Evolutionary conservation across 768 basidiomycete species (phyloP), one percentile per base, ranked within the genome.

Genomic region (Asterophora parasitica): DNA sequence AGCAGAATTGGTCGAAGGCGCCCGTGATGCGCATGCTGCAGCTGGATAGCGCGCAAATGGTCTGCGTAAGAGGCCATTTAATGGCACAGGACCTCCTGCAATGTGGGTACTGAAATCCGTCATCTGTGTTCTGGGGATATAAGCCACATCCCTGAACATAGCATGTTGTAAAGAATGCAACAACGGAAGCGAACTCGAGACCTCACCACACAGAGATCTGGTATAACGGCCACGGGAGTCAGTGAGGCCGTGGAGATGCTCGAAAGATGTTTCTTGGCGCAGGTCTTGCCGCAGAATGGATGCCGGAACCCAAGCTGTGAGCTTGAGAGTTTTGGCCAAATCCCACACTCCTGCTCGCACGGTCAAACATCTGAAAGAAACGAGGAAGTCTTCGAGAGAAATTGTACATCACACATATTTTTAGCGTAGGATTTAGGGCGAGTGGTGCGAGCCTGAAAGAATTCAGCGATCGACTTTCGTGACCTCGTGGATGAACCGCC

Each of bases 251-350:
- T 42, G 19, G 9, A 10, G 30, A 35, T n/a, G 39, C 27, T 26
- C 32, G 51, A 33, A 12, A 44, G 37, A 36, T 48, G 42, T 33
- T 45, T 47, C 42, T 35, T 39, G 26, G 56, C 52, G 12, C 56
- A 57, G 13, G 48, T 47, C 30, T 40, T 54, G 30, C 52, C 49
- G 28, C 56, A 57, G 38, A 45, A 57, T 9, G 51, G 51, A 30
- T 56, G 51, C 20, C 50, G 19, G n/a, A 42, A 17, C 15, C 55
- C 55, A 23, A 3, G 23, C 23, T 52, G 45, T 15, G 39, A 17
- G 12, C 40, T 44, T 7, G 46, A 27, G 31, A 32, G 30, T 32
- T 50, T 56, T 7, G 49, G 55, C 27, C 41, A 45, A 23, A 34
- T 28, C 9, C 47, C 46, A 36, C 55, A 56, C 20, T 50, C 41